These are phyloP conservation scores for Pleurotus tuoliensis DNA, from an alignment of 768 basidiomycete genomes.

Conservation along the genomic window DNA sequence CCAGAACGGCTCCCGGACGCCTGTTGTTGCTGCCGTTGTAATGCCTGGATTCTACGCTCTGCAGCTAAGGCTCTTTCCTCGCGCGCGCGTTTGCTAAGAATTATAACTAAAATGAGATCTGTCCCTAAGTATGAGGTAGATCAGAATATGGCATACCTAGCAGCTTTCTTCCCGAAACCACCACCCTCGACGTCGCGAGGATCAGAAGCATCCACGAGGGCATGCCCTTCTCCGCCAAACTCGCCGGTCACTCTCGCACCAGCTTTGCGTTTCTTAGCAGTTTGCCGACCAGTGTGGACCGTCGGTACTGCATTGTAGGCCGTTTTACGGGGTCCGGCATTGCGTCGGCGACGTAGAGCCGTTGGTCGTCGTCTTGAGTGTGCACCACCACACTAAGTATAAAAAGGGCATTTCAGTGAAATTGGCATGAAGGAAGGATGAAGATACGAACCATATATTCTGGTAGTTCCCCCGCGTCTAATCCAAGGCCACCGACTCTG, in stretches of 20 bases:
- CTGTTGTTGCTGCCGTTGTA: constrained; percentile 29
- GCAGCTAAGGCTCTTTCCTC: constrained; percentile 77
- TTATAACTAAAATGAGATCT: too few species aligned
- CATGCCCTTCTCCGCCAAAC: constrained; percentile 55
- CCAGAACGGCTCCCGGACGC: constrained; percentile 19
- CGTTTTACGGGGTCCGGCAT: constrained; percentile 19
- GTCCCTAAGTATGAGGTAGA: too few species aligned
- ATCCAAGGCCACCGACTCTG: constrained; percentile 44
- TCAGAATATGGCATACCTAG: constrained; percentile 39
- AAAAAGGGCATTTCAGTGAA: neutral
- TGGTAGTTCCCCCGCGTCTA: constrained; percentile 58
- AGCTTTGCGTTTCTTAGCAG: constrained; percentile 64
- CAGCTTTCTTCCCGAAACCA: constrained; percentile 71
- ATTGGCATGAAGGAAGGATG: neutral
- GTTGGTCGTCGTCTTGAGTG: constrained; percentile 59
- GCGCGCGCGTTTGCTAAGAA: constrained; percentile 66
- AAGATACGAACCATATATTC: constrained; percentile 64
- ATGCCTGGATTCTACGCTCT: constrained; percentile 52
- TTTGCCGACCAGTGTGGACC: constrained; percentile 55
- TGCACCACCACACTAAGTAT: constrained; percentile 71
- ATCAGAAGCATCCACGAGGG: constrained; percentile 42
- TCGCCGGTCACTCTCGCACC: constrained; percentile 63
- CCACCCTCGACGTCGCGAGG: neutral
- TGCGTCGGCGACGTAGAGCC: constrained; percentile 36
- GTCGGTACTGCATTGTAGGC: constrained; percentile 41